These are phyloP conservation scores for Gnomoniopsis sp. DNA, from an alignment of 2,329 filamentous ascomycete genomes.

Conservation along the genomic window DNA sequence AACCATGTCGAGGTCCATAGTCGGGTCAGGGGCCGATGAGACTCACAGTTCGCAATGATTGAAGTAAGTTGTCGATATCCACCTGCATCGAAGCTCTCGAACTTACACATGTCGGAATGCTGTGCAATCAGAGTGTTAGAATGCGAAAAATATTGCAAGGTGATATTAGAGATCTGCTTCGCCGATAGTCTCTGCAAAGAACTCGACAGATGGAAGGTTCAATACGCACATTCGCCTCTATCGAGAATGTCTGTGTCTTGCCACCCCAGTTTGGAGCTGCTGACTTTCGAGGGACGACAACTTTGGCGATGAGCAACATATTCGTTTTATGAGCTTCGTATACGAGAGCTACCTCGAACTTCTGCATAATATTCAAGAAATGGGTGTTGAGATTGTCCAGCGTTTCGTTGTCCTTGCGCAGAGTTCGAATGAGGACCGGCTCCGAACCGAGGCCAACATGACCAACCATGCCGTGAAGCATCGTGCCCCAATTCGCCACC, in stretches of 20 bases:
- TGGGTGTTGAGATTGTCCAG: conserved; percentile 70
- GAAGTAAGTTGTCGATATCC: conserved; percentile 57
- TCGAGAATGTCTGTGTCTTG: conserved; percentile 68
- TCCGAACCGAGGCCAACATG: conserved; percentile 67
- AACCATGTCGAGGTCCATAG: not conserved
- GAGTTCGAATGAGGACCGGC: conserved; percentile 62
- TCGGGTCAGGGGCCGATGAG: not conserved
- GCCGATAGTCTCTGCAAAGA: not conserved
- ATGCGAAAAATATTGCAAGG: not conserved
- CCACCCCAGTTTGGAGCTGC: conserved; percentile 69
- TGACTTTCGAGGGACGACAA: conserved; percentile 64
- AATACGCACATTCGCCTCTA: conserved; percentile 52
- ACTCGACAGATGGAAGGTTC: not conserved
- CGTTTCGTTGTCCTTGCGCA: conserved; percentile 72
- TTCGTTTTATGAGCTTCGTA: conserved; percentile 73
- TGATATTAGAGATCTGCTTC: not conserved
- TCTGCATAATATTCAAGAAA: conserved; percentile 68
- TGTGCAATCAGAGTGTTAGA: not conserved
- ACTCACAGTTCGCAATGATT: conserved; percentile 40
- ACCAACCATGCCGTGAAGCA: conserved; percentile 66
- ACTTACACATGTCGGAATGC: conserved; percentile 73
- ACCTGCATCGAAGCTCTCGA: conserved; percentile 58
- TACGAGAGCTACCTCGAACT: conserved; percentile 72
- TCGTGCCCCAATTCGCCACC: conserved; percentile 62
- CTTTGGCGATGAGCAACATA: conserved; percentile 56